Evolutionary conservation across 371 early-diverging fungal genomes (phyloP).

Genomic region (Syncephalastrum contaminatum): DNA sequence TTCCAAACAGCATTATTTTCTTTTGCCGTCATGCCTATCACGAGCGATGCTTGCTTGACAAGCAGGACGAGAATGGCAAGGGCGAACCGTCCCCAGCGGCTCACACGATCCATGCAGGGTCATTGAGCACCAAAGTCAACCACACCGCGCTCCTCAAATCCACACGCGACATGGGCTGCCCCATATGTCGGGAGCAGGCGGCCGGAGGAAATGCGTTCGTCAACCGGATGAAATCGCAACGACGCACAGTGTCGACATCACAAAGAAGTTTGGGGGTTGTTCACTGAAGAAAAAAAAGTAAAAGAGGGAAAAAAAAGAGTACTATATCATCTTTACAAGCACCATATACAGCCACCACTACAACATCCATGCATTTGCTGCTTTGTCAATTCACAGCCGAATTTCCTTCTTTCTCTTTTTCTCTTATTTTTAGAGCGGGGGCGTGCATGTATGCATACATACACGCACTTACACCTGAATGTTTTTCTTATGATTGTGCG

Average conservation of each 20-base stretch:
- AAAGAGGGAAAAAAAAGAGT: background rate
- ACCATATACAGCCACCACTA: too few relatives aligned
- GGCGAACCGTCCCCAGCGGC: conserved; percentile 15
- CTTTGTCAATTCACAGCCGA: too few relatives aligned
- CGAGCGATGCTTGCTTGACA: conserved; percentile 58
- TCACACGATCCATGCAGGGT: conserved; percentile 26
- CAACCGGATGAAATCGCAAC: conserved; percentile 44
- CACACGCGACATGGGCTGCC: conserved; percentile 50
- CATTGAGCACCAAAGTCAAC: conserved; percentile 50
- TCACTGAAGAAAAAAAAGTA: conserved; percentile 15
- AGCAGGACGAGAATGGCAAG: conserved; percentile 3
- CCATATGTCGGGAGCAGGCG: conserved; percentile 54
- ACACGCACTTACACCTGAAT: too few relatives aligned
- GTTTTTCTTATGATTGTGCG: too few relatives aligned
- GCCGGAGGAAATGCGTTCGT: conserved; percentile 55
- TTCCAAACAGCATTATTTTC: conserved; percentile 57
- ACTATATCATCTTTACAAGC: too few relatives aligned
- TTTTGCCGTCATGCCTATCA: conserved; percentile 79
- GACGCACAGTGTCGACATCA: conserved; percentile 18
- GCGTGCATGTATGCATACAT: too few relatives aligned
- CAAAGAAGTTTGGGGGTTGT: conserved; percentile 41
- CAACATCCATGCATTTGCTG: too few relatives aligned
- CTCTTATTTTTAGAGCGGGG: too few relatives aligned
- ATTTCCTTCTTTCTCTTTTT: too few relatives aligned
- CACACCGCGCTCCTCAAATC: conserved; percentile 56